Evolutionary conservation across 2,329 filamentous ascomycete genomes (phyloP), one percentile per base, ranked within the genome.

Genomic region (Cladobotryum protrusum): DNA sequence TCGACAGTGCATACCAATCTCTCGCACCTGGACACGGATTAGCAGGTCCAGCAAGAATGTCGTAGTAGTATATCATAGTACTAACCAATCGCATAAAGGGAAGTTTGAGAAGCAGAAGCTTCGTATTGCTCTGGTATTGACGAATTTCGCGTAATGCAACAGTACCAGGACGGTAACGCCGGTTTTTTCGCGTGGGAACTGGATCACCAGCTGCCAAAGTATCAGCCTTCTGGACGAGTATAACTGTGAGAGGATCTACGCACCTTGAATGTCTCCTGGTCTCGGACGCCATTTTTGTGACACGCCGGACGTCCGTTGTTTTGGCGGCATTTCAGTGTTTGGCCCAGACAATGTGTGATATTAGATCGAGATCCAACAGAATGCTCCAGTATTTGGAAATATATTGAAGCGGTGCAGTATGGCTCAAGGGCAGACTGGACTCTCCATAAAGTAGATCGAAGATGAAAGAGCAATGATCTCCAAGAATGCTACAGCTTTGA

Each of bases 61-160:
- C 5, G n/a, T 32, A 7, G 6, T 41, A 29, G 4, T 33, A 24
- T n/a, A n/a, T 15, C 36, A 24, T 35, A 33, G 48, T 12, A 36
- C 71, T 54, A 63, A 85, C 88, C 52, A 93, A 75, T 65, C 88
- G 82, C 58, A 87, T 79, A 70, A 93, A 92, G 13, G 88, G 87
- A 8, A 91, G 76, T 69, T 90, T 91, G 59, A 78, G 77, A 57
- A 97, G 79, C 45, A 97, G 74, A 29, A 97, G 81, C 62, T 97
- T 91, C 53, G 89, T 95, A 55, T 83, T 87, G 69, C 85, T 87
- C 72, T 97, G 93, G 68, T 95, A 95, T 62, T 82, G 83, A 67
- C 91, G 80, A 68, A 97, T 97, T 73, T 97, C 92, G 70, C 87
- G 86, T 49, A 97, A 78, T 48, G 93, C 92, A 58, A 89, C 78